Evolutionary conservation across 2,329 filamentous ascomycete species (phyloP).

Genomic region (Fusarium brachygibbosum): DNA sequence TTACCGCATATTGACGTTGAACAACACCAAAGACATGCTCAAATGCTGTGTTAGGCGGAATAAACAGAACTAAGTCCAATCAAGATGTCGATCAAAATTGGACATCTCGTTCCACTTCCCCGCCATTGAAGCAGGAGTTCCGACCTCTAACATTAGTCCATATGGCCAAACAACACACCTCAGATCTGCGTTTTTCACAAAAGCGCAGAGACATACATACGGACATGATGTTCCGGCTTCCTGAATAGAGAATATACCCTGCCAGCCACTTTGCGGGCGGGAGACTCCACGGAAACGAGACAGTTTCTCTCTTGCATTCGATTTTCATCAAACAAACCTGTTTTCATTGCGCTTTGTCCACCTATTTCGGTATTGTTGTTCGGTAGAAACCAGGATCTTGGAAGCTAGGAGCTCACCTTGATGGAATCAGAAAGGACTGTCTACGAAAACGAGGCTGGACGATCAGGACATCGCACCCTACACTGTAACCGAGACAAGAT

Average conservation of each 20-base stretch:
- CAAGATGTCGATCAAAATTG: not conserved
- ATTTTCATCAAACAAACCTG: not conserved
- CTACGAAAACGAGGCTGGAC: not conserved
- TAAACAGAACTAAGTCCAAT: no score
- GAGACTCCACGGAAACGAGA: not conserved
- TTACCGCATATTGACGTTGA: not conserved
- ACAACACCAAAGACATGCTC: not conserved
- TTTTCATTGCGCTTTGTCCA: not conserved
- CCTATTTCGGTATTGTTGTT: not conserved
- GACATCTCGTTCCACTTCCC: not conserved
- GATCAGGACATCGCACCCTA: not conserved
- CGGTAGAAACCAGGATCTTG: not conserved
- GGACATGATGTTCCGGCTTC: not conserved
- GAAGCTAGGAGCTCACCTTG: rapidly evolving
- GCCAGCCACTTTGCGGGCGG: not conserved
- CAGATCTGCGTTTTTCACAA: not conserved
- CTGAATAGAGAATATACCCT: not conserved
- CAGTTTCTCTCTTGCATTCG: not conserved
- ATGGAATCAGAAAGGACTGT: not conserved
- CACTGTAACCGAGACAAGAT: not conserved
- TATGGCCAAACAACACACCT: not conserved
- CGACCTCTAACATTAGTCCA: not conserved
- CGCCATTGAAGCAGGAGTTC: not conserved
- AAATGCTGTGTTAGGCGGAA: not conserved
- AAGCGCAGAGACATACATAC: not conserved